Conservation (phyloP, 1,284 basidiomycete species). For the Cryptococcus jaspeensis region DNA sequence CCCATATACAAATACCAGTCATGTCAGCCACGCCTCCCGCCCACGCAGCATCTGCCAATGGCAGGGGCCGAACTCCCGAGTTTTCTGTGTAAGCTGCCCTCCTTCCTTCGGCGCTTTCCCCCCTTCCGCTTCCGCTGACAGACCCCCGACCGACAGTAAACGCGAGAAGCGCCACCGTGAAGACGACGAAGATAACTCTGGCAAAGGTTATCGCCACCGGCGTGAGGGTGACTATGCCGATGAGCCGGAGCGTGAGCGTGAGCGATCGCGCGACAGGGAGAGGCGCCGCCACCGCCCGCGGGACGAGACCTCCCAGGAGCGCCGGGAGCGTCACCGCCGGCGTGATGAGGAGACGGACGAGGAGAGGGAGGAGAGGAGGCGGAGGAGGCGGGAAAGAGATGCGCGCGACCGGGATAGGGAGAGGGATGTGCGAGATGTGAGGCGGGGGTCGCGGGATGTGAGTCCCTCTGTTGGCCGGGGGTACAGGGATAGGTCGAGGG, state of each 20-base stretch:
- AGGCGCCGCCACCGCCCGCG: constrained; percentile 48
- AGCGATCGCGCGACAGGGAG: constrained; percentile 41
- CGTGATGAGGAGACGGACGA: constrained; percentile 37
- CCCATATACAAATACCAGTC: background rate
- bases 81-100: constrained; percentile 38
- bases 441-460: constrained; percentile 13
- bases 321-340: constrained; percentile 21
- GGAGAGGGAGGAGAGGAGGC: constrained; percentile 29
- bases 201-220: constrained; percentile 30
- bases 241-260: constrained; percentile 11
- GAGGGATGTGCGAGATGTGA: constrained; percentile 1
- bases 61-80: constrained; percentile 43
- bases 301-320: constrained; percentile 24
- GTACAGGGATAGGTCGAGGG: constrained; percentile 31
- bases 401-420: constrained; percentile 26
- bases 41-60: constrained; percentile 9
- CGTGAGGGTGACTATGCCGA: constrained; percentile 24
- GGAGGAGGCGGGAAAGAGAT: constrained; percentile 22
- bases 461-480: constrained; percentile 15
- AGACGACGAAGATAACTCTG: constrained; percentile 40
- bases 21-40: constrained; percentile 38
- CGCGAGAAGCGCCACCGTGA: constrained; percentile 56
- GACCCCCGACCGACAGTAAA: constrained; percentile 26
- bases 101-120: background rate
- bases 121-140: background rate